These are phyloP conservation scores for Suhomyces kunorum DNA, from an alignment of 1,139 yeast genomes.

Conservation along the genomic window DNA sequence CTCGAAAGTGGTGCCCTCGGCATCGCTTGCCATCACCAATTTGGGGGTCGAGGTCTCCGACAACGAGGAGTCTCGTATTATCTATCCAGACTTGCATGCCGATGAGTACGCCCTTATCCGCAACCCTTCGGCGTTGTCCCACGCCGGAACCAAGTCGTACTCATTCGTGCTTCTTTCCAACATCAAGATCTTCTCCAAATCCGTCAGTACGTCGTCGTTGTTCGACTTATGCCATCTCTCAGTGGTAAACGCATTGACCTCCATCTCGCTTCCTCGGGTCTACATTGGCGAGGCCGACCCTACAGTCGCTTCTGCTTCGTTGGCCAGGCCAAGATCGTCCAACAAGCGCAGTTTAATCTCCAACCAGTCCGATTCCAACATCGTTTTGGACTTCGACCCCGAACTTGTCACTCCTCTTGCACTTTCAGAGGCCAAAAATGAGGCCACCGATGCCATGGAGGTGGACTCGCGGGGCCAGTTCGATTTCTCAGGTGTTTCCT, in stretches of 20 bases:
- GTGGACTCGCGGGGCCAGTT: slow-evolving; percentile 10
- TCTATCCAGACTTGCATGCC: slow-evolving; percentile 39
- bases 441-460: slow-evolving; percentile 19
- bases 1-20: slow-evolving; percentile 51
- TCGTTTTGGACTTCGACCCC: slow-evolving; percentile 30
- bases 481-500: slow-evolving; percentile 43
- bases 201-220: slow-evolving; percentile 61
- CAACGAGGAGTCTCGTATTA: slow-evolving; percentile 20
- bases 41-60: slow-evolving; percentile 56
- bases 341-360: slow-evolving; percentile 33
- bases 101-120: slow-evolving; percentile 24
- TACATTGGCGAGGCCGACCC: slow-evolving; percentile 51
- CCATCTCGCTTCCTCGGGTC: slow-evolving; percentile 65
- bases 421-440: slow-evolving; percentile 25
- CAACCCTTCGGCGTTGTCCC: slow-evolving; percentile 8
- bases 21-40: slow-evolving; percentile 43
- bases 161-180: slow-evolving; percentile 71
- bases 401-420: slow-evolving; percentile 30
- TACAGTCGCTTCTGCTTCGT: slow-evolving; percentile 24
- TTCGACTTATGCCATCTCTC: slow-evolving; percentile 78
- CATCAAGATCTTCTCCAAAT: slow-evolving; percentile 73
- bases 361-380: slow-evolving; percentile 26
- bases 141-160: slow-evolving; percentile 40
- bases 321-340: slow-evolving; percentile 51
- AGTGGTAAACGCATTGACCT: slow-evolving; percentile 60